Base-by-base conservation (phyloP, 2,329 filamentous ascomycete genomes). In the Camptophora hylomeconis region DNA sequence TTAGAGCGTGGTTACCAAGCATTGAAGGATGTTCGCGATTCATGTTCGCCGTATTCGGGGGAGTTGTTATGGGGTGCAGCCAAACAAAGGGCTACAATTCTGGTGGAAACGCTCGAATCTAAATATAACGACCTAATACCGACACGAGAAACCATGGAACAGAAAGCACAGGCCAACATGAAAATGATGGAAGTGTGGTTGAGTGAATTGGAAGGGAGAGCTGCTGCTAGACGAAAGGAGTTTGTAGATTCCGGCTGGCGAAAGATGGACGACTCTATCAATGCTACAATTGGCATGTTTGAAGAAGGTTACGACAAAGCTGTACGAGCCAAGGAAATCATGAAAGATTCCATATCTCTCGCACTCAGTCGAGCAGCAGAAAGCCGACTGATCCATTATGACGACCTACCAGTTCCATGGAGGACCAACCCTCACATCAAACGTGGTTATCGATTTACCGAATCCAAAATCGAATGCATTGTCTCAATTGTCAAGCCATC, bases 381-480 rank as follows among this genome's bases (percentile, higher is more conserved):
- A 49, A 69, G 82, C 27, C 82, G 86, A 26, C 66, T 94, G 9
- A 79, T 98, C 42, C 69, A 70, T 37, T 98, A 95, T 57, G 75
- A 92, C 25, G 84, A 94, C 47, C 66, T 98, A 4, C 89, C 89
- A 2, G 64, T 79, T 20, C 89, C 89, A 0, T 98, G 89, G 89
- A 72, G 80, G 36, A 78, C 92, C 48, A 98, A 98, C 56, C 84
- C 86, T 2, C 83, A 98, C 56, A 95, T 98, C 50, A 65, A 75
- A 28, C 73, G 72, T 30, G 89, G 89, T 11, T 98, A 98, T 53
- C 86, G 89, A 28, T 98, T 98, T 61, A 80, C 74, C 37, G 82
- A 92, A 47, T 84, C 81, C 35, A 92, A 92, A 54, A 62, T 87
- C 32, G 87, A 87, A 44, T 95, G 87, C 51, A 63, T 95, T 28